Percentiles rank a stretch among this genome's conserved stretches.
Evolutionary conservation across 1,139 yeast genomes (phyloP).

Genomic region (Taiozyma sp.): DNA sequence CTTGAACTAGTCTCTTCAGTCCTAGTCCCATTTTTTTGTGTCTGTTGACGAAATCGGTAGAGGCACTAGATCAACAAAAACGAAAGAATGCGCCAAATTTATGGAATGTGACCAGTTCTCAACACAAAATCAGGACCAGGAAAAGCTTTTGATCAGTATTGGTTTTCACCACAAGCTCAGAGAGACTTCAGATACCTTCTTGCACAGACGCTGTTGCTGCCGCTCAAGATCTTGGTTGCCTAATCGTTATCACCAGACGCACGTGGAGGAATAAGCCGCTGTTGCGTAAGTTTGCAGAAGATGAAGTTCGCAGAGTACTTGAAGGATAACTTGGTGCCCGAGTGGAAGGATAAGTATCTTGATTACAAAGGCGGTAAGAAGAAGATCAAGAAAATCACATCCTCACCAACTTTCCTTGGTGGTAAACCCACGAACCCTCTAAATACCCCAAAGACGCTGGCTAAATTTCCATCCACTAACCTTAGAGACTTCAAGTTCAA

Average conservation of each 20-base stretch:
- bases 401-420: slow-evolving; percentile 11
- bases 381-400: slow-evolving; percentile 42
- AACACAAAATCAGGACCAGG: neutral
- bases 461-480: slow-evolving; percentile 2
- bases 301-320: slow-evolving; percentile 32
- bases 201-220: neutral
- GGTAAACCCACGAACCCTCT: slow-evolving; percentile 7
- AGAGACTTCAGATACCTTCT: neutral
- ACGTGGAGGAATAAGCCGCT: neutral
- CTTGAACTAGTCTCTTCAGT: no score
- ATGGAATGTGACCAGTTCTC: neutral
- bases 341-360: slow-evolving; percentile 80
- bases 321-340: slow-evolving; percentile 47
- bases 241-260: neutral
- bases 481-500: slow-evolving; percentile 8
- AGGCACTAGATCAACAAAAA: neutral
- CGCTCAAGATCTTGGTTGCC: neutral
- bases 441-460: slow-evolving; percentile 3
- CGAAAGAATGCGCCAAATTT: neutral
- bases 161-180: neutral
- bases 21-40: no score
- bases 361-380: slow-evolving; percentile 69
- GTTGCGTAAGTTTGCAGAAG: neutral
- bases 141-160: neutral
- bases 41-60: neutral